Conservation (phyloP, 2,329 filamentous ascomycete genomes). For the Phoma sp. region DNA sequence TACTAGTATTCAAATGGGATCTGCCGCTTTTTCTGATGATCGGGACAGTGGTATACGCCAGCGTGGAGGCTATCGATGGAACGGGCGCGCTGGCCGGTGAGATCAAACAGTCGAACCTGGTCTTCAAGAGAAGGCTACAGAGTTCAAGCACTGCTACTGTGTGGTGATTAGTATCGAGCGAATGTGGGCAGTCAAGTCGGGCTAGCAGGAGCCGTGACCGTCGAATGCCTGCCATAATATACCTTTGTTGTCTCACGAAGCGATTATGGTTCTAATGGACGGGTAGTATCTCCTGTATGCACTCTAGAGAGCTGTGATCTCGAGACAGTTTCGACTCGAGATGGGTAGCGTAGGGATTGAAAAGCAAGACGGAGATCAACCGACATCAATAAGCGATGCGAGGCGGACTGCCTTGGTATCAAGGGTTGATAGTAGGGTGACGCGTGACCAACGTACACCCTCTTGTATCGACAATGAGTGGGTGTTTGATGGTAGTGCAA, state of each 20-base stretch:
- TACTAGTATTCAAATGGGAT: conserved; percentile 55
- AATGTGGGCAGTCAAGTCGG: conserved; percentile 29
- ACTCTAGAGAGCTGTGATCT: conserved; percentile 63
- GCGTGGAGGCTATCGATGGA: conserved; percentile 44
- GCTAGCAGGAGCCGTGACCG: conserved; percentile 40
- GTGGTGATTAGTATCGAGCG: conserved; percentile 42
- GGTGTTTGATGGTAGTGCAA: conserved; percentile 30
- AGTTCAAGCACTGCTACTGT: conserved; percentile 46
- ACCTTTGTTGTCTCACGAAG: conserved; percentile 39
- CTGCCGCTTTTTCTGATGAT: conserved; percentile 55
- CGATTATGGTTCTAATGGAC: conserved; percentile 52
- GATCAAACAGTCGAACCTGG: conserved; percentile 43
- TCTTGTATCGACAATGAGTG: conserved; percentile 24
- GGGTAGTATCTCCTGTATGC: conserved; percentile 60
- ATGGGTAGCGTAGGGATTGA: conserved; percentile 61
- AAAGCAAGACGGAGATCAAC: conserved; percentile 62
- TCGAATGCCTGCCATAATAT: conserved; percentile 46
- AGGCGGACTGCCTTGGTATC: conserved; percentile 32
- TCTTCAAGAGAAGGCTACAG: conserved; percentile 30
- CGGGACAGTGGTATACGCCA: conserved; percentile 48
- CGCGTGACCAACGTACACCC: conserved; percentile 26
- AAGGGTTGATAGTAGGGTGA: conserved; percentile 12
- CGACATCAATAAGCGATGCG: conserved; percentile 59
- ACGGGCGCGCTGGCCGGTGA: conserved; percentile 30
- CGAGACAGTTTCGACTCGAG: conserved; percentile 62